These are phyloP conservation scores for Calonectria pseudoreteaudii DNA, from an alignment of 2,329 filamentous ascomycete species.

Conservation along the genomic window DNA sequence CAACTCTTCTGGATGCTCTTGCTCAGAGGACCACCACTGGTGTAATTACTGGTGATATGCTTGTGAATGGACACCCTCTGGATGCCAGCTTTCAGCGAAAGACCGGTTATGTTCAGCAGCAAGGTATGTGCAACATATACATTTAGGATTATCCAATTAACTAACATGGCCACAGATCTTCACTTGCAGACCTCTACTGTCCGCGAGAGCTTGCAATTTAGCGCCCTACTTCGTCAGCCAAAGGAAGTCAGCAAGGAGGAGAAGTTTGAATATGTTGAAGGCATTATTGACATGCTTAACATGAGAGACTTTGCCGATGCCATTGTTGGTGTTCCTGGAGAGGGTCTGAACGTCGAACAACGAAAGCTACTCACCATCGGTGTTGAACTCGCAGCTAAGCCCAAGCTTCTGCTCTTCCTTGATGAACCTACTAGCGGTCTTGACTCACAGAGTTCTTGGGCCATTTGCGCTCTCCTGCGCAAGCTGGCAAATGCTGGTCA, in stretches of 20 bases:
- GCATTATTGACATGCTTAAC: constrained; percentile 69
- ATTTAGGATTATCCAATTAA: not conserved
- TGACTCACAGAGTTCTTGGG: constrained; percentile 68
- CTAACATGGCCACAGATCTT: constrained; percentile 50
- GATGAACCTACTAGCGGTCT: constrained; percentile 68
- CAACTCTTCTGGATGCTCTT: constrained; percentile 47
- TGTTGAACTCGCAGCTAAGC: constrained; percentile 63
- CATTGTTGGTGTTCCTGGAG: constrained; percentile 68
- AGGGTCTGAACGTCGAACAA: constrained; percentile 67
- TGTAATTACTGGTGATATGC: constrained; percentile 69
- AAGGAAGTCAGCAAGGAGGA: constrained; percentile 59
- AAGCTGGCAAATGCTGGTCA: constrained; percentile 64
- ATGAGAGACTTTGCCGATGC: constrained; percentile 72
- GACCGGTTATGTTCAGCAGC: constrained; percentile 72
- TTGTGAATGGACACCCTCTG: constrained; percentile 66
- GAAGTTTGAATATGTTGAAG: constrained; percentile 68
- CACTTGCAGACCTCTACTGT: constrained; percentile 62
- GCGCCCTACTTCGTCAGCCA: constrained; percentile 64
- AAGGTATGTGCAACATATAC: constrained; percentile 40
- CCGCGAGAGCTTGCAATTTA: constrained; percentile 59
- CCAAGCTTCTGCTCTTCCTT: constrained; percentile 66
- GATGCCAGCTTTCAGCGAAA: constrained; percentile 68
- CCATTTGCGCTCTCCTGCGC: constrained; percentile 66
- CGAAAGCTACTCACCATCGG: constrained; percentile 68
- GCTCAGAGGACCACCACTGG: constrained; percentile 63